phyloP scores from a whole-genome alignment of 768 basidiomycete species.

The Kwoniella dejecticola region DNA sequence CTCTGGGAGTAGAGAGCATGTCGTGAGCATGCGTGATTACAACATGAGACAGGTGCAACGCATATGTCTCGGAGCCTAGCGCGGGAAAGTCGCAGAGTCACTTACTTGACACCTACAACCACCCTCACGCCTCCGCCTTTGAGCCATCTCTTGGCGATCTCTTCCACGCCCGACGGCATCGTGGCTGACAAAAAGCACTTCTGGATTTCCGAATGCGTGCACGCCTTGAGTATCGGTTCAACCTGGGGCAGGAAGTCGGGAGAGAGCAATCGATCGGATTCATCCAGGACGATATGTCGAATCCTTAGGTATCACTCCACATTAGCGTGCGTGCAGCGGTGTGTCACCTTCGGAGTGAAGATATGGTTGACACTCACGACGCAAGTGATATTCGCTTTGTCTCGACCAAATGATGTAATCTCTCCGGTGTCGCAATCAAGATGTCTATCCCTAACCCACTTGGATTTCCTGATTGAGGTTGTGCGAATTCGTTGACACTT shows the following conservation, averaged over 20 bases:
- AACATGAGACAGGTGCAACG: no score
- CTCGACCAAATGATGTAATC: conserved; percentile 78
- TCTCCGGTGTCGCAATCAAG: conserved; percentile 87
- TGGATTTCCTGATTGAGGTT: conserved; percentile 44
- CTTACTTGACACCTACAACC: conserved; percentile 94
- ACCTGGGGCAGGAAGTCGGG: conserved; percentile 84
- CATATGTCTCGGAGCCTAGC: no score
- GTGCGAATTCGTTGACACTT: conserved; percentile 15
- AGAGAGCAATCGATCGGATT: conserved; percentile 89
- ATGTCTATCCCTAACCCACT: conserved; percentile 62
- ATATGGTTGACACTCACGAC: conserved; percentile 37
- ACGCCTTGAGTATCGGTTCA: conserved; percentile 80
- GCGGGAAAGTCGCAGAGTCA: no score
- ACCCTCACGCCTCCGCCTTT: conserved; percentile 77
- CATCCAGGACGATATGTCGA: conserved; percentile 81
- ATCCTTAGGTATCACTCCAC: conserved; percentile 61
- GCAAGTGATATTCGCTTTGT: conserved; percentile 58
- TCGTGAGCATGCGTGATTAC: neutral
- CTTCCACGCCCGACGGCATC: conserved; percentile 83
- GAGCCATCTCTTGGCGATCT: conserved; percentile 80
- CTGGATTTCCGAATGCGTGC: conserved; percentile 68
- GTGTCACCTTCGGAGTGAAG: neutral
- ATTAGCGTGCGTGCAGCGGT: neutral
- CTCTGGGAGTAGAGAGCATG: conserved; percentile 61
- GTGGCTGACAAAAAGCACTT: conserved; percentile 95